Evolutionary conservation across 768 basidiomycete genomes (phyloP).

Genomic region (Trametes sanguinea): DNA sequence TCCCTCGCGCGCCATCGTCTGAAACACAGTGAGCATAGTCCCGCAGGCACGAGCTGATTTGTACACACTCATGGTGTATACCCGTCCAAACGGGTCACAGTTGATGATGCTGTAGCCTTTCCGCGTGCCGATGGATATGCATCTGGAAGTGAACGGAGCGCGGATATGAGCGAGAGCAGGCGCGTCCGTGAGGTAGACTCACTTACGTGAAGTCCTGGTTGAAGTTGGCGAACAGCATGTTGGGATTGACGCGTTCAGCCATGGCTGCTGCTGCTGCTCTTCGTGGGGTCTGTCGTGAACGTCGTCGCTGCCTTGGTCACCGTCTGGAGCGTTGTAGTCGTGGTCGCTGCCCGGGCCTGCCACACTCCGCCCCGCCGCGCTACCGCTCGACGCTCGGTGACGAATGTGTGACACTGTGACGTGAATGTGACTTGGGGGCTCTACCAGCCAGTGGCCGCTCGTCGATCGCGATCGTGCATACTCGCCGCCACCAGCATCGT

Average conservation of each 20-base stretch:
- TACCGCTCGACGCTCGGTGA: slow-evolving; percentile 1
- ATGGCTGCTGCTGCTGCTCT: slow-evolving; percentile 26
- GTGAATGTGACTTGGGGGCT: background rate
- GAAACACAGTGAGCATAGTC: background rate
- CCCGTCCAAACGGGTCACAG: slow-evolving; percentile 95
- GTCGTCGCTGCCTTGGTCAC: background rate
- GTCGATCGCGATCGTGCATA: background rate
- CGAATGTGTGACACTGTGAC: background rate
- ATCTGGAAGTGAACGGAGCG: slow-evolving; percentile 43
- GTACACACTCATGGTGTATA: slow-evolving; percentile 80
- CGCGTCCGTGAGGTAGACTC: background rate
- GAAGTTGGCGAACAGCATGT: slow-evolving; percentile 89
- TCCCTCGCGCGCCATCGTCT: slow-evolving; percentile 94
- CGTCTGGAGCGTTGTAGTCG: too few relatives aligned
- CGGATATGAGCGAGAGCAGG: slow-evolving; percentile 7
- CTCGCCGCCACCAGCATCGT: background rate
- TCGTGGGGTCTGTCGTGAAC: slow-evolving; percentile 8
- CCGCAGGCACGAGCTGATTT: background rate
- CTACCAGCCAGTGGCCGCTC: background rate
- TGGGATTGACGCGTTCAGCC: slow-evolving; percentile 44
- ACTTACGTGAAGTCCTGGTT: slow-evolving; percentile 95
- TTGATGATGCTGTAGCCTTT: slow-evolving; percentile 98
- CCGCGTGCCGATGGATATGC: slow-evolving; percentile 91
- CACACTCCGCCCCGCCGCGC: slow-evolving; percentile 4
- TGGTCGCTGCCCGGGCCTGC: background rate